phyloP scores from a whole-genome alignment of 805 yeast species.

The Candida methanosorbosa region DNA sequence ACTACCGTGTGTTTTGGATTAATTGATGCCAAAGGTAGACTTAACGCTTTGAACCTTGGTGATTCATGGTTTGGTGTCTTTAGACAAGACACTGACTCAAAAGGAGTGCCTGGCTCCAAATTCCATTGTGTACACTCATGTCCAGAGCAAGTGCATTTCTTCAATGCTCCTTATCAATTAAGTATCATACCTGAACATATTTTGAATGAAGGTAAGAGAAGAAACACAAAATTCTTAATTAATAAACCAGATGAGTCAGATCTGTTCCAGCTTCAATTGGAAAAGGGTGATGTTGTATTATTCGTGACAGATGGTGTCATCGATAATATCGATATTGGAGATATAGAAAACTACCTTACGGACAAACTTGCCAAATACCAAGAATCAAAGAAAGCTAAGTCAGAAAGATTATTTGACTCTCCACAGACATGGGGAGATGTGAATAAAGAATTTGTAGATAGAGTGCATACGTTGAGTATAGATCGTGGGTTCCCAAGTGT shows the following conservation, averaged over 20 bases:
- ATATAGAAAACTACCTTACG: slow-evolving; percentile 58
- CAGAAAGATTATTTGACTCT: background rate
- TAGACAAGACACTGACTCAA: slow-evolving; percentile 27
- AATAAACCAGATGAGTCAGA: slow-evolving; percentile 68
- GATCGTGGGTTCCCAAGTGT: slow-evolving; percentile 76
- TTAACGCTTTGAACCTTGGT: slow-evolving; percentile 76
- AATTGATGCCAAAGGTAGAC: slow-evolving; percentile 40
- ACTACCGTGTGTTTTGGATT: slow-evolving; percentile 88
- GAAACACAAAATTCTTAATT: slow-evolving; percentile 56
- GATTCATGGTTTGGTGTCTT: slow-evolving; percentile 93
- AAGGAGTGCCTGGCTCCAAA: slow-evolving; percentile 4
- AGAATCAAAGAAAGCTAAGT: slow-evolving; percentile 7
- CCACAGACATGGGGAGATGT: slow-evolving; percentile 32
- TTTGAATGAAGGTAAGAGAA: slow-evolving; percentile 40
- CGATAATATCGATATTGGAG: slow-evolving; percentile 71
- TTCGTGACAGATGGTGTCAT: slow-evolving; percentile 93
- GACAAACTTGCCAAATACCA: slow-evolving; percentile 33
- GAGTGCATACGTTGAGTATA: slow-evolving; percentile 60
- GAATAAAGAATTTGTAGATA: slow-evolving; percentile 49
- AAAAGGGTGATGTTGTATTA: slow-evolving; percentile 66
- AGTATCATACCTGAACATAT: slow-evolving; percentile 71
- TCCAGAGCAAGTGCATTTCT: slow-evolving; percentile 71
- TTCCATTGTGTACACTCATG: slow-evolving; percentile 54
- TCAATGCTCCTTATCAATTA: slow-evolving; percentile 88
- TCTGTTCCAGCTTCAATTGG: slow-evolving; percentile 52